These are phyloP conservation scores for Fusarium anguioides DNA, from an alignment of 2,329 filamentous ascomycete genomes.

Conservation along the genomic window DNA sequence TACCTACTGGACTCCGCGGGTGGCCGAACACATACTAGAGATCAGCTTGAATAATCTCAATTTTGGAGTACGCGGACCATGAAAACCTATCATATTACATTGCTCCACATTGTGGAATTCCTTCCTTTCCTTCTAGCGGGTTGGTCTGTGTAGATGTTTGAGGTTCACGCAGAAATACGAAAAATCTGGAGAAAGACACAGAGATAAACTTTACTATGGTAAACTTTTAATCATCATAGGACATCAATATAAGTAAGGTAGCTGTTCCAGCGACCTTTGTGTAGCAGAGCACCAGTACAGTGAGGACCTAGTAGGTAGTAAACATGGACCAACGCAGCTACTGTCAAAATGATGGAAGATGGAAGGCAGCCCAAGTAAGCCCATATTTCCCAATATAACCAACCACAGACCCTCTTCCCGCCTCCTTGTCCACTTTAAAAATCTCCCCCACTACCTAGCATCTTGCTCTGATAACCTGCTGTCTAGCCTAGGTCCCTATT, in stretches of 20 bases:
- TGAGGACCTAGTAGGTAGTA: no score
- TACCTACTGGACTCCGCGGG: not conserved
- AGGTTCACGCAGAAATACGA: not conserved
- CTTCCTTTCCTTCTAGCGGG: conserved; percentile 4
- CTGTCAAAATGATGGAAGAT: not conserved
- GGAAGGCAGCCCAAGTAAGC: not conserved
- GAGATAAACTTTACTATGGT: not conserved
- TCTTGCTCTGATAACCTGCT: conserved; percentile 33
- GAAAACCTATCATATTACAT: not conserved
- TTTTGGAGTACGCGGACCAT: conserved; percentile 24
- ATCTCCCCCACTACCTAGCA: conserved; percentile 14
- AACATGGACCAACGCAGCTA: no score
- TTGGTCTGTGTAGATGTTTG: not conserved
- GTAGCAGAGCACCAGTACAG: not conserved
- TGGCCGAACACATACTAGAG: not conserved
- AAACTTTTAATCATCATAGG: no score
- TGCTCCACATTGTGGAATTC: conserved; percentile 11
- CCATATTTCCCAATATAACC: not conserved
- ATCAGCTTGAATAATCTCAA: conserved; percentile 23
- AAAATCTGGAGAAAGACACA: not conserved
- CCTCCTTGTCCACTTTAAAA: conserved; percentile 30
- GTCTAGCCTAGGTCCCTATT: no score
- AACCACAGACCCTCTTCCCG: conserved; percentile 20
- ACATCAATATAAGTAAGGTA: not conserved
- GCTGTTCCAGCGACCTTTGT: not conserved